These are phyloP conservation scores for Sarocladium brachiariae DNA, from an alignment of 2,329 filamentous ascomycete genomes.

Conservation along the genomic window DNA sequence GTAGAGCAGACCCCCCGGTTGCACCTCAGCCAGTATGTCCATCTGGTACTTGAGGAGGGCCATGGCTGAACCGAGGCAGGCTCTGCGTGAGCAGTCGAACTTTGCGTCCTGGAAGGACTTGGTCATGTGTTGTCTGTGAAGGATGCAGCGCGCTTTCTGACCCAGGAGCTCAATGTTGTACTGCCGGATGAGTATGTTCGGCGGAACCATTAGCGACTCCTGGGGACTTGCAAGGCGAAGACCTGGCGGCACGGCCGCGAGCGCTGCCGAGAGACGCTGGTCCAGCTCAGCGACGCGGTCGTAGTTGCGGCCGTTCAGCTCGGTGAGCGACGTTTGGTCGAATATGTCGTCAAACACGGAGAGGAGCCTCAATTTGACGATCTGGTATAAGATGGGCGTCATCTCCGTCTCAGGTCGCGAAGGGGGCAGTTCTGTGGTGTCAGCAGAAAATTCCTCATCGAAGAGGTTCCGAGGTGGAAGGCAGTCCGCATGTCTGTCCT, in stretches of 20 bases:
- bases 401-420: slow-evolving; percentile 31
- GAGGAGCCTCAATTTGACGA: slow-evolving; percentile 19
- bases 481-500: slow-evolving; percentile 31
- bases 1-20: background rate
- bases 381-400: slow-evolving; percentile 31
- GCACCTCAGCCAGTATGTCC: slow-evolving; percentile 4
- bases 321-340: background rate
- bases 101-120: slow-evolving; percentile 11
- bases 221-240: background rate
- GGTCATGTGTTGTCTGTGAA: slow-evolving; percentile 24
- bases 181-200: slow-evolving; percentile 22
- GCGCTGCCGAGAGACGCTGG: slow-evolving; percentile 25
- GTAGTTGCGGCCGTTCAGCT: slow-evolving; percentile 20
- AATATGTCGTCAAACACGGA: slow-evolving; percentile 19
- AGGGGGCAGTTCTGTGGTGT: slow-evolving; percentile 27
- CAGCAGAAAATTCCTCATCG: slow-evolving; percentile 33
- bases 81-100: slow-evolving; percentile 5
- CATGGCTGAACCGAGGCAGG: slow-evolving; percentile 2
- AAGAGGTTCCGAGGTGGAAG: slow-evolving; percentile 34
- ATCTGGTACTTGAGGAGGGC: slow-evolving; percentile 4
- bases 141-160: slow-evolving; percentile 22
- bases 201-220: slow-evolving; percentile 24
- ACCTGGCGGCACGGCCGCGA: slow-evolving; percentile 20
- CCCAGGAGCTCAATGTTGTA: slow-evolving; percentile 21
- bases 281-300: slow-evolving; percentile 22